Evolutionary conservation across 1,139 yeast species (phyloP).

Genomic region (Kazachstania sp.): DNA sequence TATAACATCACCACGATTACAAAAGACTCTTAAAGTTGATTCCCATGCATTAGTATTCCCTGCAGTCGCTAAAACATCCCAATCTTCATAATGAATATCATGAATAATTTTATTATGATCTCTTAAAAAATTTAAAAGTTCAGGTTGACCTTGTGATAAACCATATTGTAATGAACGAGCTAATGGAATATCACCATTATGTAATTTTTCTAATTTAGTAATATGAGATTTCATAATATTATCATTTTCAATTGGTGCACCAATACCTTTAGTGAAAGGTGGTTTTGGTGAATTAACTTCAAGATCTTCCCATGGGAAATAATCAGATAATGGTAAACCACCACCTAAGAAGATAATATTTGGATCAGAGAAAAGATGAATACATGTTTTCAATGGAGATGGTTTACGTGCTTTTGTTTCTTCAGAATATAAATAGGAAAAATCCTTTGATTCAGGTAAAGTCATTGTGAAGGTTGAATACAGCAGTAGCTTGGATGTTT

Average conservation of each 20-base stretch:
- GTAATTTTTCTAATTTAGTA: constrained; percentile 30
- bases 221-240: constrained; percentile 34
- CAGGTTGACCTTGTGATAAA: constrained; percentile 68
- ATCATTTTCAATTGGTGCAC: constrained; percentile 46
- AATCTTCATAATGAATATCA: constrained; percentile 51
- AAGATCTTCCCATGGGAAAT: constrained; percentile 82
- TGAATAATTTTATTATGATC: constrained; percentile 73
- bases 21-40: constrained; percentile 69
- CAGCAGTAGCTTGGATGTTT: neutral
- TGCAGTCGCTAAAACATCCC: constrained; percentile 54
- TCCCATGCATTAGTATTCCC: constrained; percentile 94
- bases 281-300: constrained; percentile 65
- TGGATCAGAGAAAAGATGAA: constrained; percentile 66
- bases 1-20: constrained; percentile 68
- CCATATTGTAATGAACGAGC: constrained; percentile 91
- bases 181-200: constrained; percentile 58
- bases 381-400: constrained; percentile 78
- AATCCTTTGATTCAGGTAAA: constrained; percentile 49
- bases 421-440: constrained; percentile 62
- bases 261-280: constrained; percentile 69
- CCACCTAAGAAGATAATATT: constrained; percentile 87
- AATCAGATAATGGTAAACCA: constrained; percentile 82
- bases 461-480: constrained; percentile 17
- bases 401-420: constrained; percentile 73
- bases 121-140: constrained; percentile 54